phyloP scores from a whole-genome alignment of 2,329 filamentous ascomycete species.

The Colletotrichum chlorophyti region DNA sequence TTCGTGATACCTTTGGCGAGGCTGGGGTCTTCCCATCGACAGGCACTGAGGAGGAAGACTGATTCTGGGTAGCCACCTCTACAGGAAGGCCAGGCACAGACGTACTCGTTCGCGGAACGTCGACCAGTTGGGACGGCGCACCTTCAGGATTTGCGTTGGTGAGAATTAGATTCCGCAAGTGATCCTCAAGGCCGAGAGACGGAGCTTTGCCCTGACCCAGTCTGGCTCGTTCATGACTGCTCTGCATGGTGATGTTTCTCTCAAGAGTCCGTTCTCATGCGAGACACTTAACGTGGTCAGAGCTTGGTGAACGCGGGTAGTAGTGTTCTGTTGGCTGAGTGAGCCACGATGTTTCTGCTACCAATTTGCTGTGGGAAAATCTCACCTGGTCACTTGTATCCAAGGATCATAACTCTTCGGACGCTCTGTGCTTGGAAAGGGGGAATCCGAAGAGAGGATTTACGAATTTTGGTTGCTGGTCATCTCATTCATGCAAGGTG shows the following conservation, averaged over 20 bases:
- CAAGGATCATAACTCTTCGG: constrained; percentile 11
- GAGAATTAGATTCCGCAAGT: constrained; percentile 66
- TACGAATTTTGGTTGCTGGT: neutral
- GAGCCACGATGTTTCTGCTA: constrained; percentile 20
- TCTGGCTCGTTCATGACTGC: neutral
- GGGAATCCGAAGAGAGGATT: neutral
- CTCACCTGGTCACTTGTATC: constrained; percentile 11
- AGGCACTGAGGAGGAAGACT: constrained; percentile 31
- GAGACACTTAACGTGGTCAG: constrained; percentile 2
- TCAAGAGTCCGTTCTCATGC: constrained; percentile 1
- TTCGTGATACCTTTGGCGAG: constrained; percentile 45
- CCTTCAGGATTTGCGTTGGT: constrained; percentile 48
- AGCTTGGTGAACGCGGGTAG: constrained; percentile 4
- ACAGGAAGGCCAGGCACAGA: neutral
- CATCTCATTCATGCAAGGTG: neutral
- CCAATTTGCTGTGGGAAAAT: too few relatives aligned
- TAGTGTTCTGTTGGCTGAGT: constrained; percentile 10
- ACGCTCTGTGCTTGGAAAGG: neutral
- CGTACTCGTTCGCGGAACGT: constrained; percentile 21
- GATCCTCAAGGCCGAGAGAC: constrained; percentile 58
- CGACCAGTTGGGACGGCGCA: constrained; percentile 30
- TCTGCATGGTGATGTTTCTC: constrained; percentile 4
- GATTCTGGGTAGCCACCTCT: neutral
- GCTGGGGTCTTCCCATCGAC: constrained; percentile 42
- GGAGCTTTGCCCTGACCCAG: constrained; percentile 41